Evolutionary conservation across 352 stramenopile genomes (phyloP).

Genomic region (Pythium chondricola): DNA sequence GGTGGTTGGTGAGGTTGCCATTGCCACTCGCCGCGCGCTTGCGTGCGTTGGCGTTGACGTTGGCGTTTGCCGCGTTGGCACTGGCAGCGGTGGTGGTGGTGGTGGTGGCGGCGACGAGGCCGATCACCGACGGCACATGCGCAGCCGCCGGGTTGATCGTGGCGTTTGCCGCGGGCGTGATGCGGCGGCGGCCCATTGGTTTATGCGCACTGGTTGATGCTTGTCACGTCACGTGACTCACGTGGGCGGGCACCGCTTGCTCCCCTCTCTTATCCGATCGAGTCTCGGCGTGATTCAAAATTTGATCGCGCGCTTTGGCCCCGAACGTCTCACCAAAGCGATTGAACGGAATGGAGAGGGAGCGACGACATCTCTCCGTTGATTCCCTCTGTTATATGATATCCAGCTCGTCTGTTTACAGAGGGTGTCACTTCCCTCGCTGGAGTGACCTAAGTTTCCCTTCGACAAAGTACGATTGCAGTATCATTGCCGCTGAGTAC

Average conservation of each 20-base stretch:
- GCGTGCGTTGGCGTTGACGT: background rate
- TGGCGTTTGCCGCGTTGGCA: background rate
- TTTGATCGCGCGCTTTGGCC: constrained; percentile 6
- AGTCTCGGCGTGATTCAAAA: constrained; percentile 1
- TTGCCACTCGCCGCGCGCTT: constrained; percentile 27
- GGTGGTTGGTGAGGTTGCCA: constrained; percentile 79
- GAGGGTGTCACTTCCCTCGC: too few relatives aligned
- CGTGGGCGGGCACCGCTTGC: too few relatives aligned
- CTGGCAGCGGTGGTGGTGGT: background rate
- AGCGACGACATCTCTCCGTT: too few relatives aligned
- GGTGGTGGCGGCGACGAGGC: background rate
- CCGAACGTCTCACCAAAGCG: background rate
- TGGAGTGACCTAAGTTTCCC: background rate
- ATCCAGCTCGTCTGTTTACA: background rate
- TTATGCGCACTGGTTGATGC: background rate
- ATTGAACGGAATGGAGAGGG: background rate
- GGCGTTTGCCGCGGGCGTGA: constrained; percentile 9
- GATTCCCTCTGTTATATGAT: constrained; percentile 3
- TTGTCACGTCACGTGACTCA: constrained; percentile 1
- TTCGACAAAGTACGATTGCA: background rate
- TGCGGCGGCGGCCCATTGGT: constrained; percentile 16
- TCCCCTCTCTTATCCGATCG: constrained; percentile 22
- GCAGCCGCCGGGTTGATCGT: constrained; percentile 16
- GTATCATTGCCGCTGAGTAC: too few relatives aligned
- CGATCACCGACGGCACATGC: constrained; percentile 17